Conservation (phyloP, 768 basidiomycete genomes). For the Tulasnella sp. region DNA sequence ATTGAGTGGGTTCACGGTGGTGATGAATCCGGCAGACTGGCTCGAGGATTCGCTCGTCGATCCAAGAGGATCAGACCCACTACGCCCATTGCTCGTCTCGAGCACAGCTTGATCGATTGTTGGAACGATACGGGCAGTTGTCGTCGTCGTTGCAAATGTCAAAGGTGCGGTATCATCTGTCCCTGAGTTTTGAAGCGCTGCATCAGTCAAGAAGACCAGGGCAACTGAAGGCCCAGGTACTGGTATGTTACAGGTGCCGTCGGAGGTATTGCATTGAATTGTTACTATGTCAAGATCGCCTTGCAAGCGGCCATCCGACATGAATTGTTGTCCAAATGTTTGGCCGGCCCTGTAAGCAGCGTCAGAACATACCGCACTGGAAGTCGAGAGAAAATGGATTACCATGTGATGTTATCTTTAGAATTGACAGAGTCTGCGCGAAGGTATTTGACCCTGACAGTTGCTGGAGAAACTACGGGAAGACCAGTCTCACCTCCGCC, state of each 20-base stretch:
- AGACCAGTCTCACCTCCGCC: constrained; percentile 25
- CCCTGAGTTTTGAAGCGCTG: background rate
- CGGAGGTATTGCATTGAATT: constrained; percentile 16
- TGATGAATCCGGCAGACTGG: background rate
- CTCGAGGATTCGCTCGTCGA: background rate
- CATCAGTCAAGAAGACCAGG: constrained; percentile 24
- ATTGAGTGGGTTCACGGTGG: background rate
- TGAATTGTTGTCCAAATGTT: constrained; percentile 21
- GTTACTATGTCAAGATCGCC: constrained; percentile 10
- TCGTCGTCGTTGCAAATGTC: constrained; percentile 3
- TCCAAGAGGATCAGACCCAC: constrained; percentile 7
- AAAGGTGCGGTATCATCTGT: background rate
- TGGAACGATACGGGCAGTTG: background rate
- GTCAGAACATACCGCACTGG: background rate
- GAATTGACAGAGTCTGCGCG: constrained; percentile 16
- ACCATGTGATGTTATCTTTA: constrained; percentile 28
- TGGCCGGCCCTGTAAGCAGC: constrained; percentile 23
- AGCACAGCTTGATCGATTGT: background rate
- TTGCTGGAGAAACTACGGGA: background rate
- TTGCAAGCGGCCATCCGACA: constrained; percentile 25
- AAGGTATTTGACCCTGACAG: constrained; percentile 24
- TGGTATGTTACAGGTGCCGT: background rate
- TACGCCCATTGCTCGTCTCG: constrained; percentile 9
- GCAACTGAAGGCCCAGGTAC: constrained; percentile 23
- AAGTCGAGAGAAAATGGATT: background rate